phyloP scores from a whole-genome alignment of 164 flowering plant species.

The Tetracentron sinense region DNA sequence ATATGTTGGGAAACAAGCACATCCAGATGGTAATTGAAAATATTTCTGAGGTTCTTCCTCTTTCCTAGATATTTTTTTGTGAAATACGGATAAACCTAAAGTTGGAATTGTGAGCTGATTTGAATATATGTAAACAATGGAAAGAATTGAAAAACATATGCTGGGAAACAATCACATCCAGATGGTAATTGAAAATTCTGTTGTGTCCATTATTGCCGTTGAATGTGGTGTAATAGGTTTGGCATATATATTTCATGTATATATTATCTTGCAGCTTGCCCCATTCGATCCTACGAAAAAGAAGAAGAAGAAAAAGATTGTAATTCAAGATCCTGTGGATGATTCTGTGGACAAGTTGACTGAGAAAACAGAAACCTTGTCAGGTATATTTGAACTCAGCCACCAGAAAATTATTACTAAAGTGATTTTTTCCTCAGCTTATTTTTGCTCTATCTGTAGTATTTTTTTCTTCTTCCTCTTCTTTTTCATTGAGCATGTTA shows the following conservation, averaged over 20 bases:
- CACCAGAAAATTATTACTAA: background rate
- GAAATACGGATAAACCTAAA: too few relatives aligned
- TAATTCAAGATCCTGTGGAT: conserved; percentile 58
- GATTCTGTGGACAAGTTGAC: conserved; percentile 57
- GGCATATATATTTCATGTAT: too few relatives aligned
- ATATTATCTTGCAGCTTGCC: conserved; percentile 31
- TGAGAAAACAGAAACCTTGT: conserved; percentile 66
- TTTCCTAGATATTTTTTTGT: too few relatives aligned
- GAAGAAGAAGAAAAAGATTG: conserved; percentile 48
- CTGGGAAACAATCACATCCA: background rate
- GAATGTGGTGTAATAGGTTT: too few relatives aligned
- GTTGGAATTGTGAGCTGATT: background rate
- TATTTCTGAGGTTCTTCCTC: too few relatives aligned
- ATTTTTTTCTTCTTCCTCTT: too few relatives aligned
- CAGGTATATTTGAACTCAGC: conserved; percentile 33
- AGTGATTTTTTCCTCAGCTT: background rate
- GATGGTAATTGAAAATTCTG: background rate
- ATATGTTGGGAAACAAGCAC: background rate
- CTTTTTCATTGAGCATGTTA: background rate
- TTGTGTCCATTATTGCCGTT: too few relatives aligned
- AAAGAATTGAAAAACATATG: too few relatives aligned
- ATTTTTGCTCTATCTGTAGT: too few relatives aligned
- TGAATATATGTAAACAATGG: too few relatives aligned
- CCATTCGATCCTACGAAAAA: conserved; percentile 45
- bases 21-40: background rate